Conservation (phyloP, 768 basidiomycete genomes). For the Aureoboletus auriporus region DNA sequence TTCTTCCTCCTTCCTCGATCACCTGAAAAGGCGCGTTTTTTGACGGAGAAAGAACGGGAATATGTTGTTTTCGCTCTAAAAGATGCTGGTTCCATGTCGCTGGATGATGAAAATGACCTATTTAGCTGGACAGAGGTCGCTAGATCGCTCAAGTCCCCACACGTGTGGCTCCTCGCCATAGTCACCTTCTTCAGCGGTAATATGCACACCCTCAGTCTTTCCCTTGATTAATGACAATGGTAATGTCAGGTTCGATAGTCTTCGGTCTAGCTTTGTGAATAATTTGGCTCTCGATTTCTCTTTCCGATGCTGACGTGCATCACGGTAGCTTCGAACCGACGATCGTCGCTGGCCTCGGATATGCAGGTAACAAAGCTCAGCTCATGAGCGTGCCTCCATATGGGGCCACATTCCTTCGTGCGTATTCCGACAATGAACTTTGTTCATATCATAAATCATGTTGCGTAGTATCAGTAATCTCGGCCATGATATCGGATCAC, state of each 20-base stretch:
- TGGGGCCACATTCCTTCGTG: conserved; percentile 44
- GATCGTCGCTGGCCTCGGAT: conserved; percentile 63
- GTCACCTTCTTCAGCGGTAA: conserved; percentile 52
- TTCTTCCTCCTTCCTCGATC: conserved; percentile 48
- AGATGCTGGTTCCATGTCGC: conserved; percentile 28
- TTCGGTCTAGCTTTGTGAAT: conserved; percentile 23
- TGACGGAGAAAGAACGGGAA: conserved; percentile 45
- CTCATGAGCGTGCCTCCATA: conserved; percentile 61
- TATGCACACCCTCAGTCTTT: conserved; percentile 5
- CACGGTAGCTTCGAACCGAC: conserved; percentile 62
- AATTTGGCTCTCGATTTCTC: neutral
- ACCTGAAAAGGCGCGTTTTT: conserved; percentile 44
- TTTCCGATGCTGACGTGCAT: conserved; percentile 33
- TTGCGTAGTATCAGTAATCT: conserved; percentile 32
- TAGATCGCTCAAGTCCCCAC: conserved; percentile 46
- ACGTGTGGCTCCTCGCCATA: conserved; percentile 49
- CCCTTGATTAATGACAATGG: conserved; percentile 3
- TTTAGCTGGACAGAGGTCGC: conserved; percentile 59
- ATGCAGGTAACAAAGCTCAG: conserved; percentile 48
- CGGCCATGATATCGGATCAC: conserved; percentile 50
- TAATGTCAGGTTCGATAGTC: conserved; percentile 13
- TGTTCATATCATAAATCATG: neutral
- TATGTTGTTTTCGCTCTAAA: conserved; percentile 36
- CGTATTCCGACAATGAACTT: conserved; percentile 12
- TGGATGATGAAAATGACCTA: conserved; percentile 39